phyloP scores from a whole-genome alignment of 257 asterid species.

The Avicennia marina region DNA sequence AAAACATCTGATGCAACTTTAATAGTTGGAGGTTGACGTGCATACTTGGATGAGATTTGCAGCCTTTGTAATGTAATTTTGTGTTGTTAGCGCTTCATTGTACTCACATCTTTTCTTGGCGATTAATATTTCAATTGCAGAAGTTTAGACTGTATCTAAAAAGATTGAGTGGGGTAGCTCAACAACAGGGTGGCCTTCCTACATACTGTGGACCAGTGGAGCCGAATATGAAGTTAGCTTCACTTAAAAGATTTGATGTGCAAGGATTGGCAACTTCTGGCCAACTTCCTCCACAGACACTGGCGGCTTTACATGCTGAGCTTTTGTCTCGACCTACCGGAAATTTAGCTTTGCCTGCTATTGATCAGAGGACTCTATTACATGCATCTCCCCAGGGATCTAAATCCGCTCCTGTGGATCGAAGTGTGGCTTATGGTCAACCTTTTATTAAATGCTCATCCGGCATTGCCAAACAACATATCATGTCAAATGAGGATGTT shows the following conservation, averaged over 20 bases:
- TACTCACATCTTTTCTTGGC: constrained; percentile 10
- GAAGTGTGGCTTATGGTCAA: constrained; percentile 46
- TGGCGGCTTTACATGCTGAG: constrained; percentile 67
- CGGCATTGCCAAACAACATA: constrained; percentile 34
- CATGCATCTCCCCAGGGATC: constrained; percentile 54
- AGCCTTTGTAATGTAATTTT: background rate
- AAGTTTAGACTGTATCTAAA: constrained; percentile 75
- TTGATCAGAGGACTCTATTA: constrained; percentile 49
- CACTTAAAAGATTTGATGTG: constrained; percentile 59
- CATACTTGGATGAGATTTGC: background rate
- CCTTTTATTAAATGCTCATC: constrained; percentile 54
- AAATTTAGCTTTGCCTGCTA: constrained; percentile 47
- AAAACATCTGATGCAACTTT: background rate
- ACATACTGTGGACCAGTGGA: constrained; percentile 57
- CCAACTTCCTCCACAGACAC: constrained; percentile 59
- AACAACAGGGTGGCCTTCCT: constrained; percentile 59
- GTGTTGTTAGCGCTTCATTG: constrained; percentile 1
- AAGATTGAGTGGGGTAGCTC: constrained; percentile 78
- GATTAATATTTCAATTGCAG: constrained; percentile 39
- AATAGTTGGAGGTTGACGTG: background rate
- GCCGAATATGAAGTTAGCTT: constrained; percentile 46
- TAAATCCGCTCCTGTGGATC: constrained; percentile 45
- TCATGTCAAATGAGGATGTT: constrained; percentile 31
- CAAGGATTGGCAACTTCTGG: constrained; percentile 71
- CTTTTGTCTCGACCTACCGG: constrained; percentile 50